phyloP scores from a whole-genome alignment of 2,329 filamentous ascomycete species.

The Claviceps spartinae region DNA sequence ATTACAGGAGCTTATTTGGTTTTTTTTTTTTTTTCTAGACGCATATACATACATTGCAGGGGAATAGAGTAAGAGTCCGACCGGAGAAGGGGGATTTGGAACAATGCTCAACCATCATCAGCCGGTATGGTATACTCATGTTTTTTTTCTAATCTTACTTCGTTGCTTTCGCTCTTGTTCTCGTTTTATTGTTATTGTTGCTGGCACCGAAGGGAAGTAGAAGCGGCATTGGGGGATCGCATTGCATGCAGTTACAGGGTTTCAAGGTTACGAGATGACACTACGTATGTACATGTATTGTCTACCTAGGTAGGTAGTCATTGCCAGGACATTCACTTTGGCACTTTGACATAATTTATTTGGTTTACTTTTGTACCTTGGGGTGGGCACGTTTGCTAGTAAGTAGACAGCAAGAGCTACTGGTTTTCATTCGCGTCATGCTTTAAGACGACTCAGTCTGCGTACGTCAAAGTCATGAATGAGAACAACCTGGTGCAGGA shows the following conservation, averaged over 20 bases:
- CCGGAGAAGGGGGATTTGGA: not conserved
- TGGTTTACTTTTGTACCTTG: too few relatives aligned
- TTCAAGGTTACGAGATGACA: too few relatives aligned
- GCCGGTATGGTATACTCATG: too few relatives aligned
- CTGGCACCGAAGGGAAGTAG: not conserved
- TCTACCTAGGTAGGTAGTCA: not conserved
- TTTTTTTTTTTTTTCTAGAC: not conserved
- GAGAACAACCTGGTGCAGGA: not conserved
- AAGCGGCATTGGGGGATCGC: too few relatives aligned
- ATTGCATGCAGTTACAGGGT: too few relatives aligned
- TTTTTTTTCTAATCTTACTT: too few relatives aligned
- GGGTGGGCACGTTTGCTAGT: not conserved
- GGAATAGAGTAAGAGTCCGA: not conserved
- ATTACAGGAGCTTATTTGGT: not conserved
- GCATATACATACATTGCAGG: not conserved
- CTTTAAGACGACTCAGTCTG: too few relatives aligned
- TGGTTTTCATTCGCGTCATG: too few relatives aligned
- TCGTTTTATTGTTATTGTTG: not conserved
- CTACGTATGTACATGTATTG: not conserved
- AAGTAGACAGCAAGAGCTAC: too few relatives aligned
- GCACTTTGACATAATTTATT: not conserved
- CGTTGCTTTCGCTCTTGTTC: not conserved
- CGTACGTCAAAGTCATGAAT: too few relatives aligned
- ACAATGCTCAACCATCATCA: too few relatives aligned
- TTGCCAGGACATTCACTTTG: not conserved